Conservation (phyloP, 164 flowering plant genomes). For the Chloranthus sessilifolius region DNA sequence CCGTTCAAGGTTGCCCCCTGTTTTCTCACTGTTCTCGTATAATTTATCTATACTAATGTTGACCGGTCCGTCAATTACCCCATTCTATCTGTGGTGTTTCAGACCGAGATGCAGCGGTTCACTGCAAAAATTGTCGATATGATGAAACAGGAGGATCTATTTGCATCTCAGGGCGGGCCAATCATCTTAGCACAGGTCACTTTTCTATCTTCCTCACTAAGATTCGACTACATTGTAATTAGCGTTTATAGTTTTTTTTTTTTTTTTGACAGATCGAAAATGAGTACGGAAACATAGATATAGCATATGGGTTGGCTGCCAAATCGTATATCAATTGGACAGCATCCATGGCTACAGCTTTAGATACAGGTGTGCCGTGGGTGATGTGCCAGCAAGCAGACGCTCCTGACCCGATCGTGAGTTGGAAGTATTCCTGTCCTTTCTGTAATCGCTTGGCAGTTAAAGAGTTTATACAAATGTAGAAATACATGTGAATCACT, state of each 20-base stretch:
- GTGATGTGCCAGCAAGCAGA: slow-evolving; percentile 96
- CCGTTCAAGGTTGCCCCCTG: slow-evolving; percentile 69
- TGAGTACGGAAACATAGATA: slow-evolving; percentile 83
- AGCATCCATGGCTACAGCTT: slow-evolving; percentile 79
- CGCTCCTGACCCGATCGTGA: slow-evolving; percentile 94
- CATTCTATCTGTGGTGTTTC: slow-evolving; percentile 10
- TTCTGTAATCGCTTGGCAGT: background rate
- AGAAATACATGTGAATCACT: background rate
- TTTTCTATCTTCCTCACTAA: background rate
- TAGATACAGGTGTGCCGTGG: slow-evolving; percentile 98
- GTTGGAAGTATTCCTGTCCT: slow-evolving; percentile 16
- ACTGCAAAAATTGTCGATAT: slow-evolving; percentile 78
- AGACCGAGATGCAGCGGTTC: slow-evolving; percentile 92
- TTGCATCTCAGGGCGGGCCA: slow-evolving; percentile 99
- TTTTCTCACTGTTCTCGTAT: background rate
- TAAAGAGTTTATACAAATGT: background rate
- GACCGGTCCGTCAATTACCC: background rate
- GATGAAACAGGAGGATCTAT: slow-evolving; percentile 90
- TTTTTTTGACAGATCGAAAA: slow-evolving; percentile 70
- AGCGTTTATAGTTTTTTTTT: background rate
- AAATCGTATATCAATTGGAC: slow-evolving; percentile 83
- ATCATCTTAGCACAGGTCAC: slow-evolving; percentile 92
- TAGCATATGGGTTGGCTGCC: slow-evolving; percentile 59
- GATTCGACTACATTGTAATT: background rate
- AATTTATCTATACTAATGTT: too few relatives aligned